Evolutionary conservation across 179 eudicot species (phyloP).

Genomic region (Actinidia arguta): DNA sequence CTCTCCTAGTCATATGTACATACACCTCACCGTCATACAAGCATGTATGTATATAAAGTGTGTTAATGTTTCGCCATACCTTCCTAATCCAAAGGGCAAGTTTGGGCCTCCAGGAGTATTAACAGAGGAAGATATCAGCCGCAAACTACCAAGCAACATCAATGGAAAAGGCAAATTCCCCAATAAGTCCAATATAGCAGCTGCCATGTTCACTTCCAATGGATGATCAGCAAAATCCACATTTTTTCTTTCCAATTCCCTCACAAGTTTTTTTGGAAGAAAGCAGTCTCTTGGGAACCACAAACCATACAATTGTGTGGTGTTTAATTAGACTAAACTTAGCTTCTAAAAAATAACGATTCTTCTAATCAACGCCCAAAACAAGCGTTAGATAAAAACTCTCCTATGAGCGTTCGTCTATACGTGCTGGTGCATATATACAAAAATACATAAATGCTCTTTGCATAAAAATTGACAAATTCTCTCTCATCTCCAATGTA

Average conservation of each 20-base stretch:
- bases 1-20: too few relatives aligned
- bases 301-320: background rate
- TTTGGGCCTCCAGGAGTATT: conserved; percentile 72
- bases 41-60: too few relatives aligned
- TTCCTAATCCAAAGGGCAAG: conserved; percentile 85
- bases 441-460: too few relatives aligned
- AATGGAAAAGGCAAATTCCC: conserved; percentile 81
- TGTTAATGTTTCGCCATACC: conserved; percentile 48
- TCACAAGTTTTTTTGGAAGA: conserved; percentile 58
- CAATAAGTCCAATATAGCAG: conserved; percentile 55
- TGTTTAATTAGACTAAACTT: too few relatives aligned
- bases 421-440: too few relatives aligned
- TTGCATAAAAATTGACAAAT: too few relatives aligned
- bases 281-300: background rate
- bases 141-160: conserved; percentile 64
- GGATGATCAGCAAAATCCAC: conserved; percentile 83
- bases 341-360: too few relatives aligned
- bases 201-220: conserved; percentile 46
- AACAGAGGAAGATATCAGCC: conserved; percentile 45
- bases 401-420: too few relatives aligned
- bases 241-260: conserved; percentile 67
- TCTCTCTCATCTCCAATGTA: too few relatives aligned
- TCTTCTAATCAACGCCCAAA: too few relatives aligned
- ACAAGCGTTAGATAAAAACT: too few relatives aligned
- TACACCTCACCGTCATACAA: too few relatives aligned